phyloP scores from a whole-genome alignment of 805 yeast species.

The Blastobotrys parvus region DNA sequence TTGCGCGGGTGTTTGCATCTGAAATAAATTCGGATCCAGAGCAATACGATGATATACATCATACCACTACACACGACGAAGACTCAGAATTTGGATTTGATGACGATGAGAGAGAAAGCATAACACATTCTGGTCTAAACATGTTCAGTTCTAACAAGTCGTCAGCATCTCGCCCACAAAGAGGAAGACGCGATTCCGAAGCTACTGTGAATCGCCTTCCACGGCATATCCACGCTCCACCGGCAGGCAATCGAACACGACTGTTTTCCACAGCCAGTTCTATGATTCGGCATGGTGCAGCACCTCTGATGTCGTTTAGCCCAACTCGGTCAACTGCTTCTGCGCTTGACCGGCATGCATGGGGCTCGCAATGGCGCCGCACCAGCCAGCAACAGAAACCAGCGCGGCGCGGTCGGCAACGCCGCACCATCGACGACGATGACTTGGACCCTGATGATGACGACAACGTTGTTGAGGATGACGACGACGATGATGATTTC shows the following conservation, averaged over 20 bases:
- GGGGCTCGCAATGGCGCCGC: background rate
- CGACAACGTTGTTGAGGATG: slow-evolving; percentile 1
- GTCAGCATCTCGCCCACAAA: too few species aligned
- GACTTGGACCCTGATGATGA: slow-evolving; percentile 4
- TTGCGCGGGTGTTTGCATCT: background rate
- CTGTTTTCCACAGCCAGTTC: slow-evolving; percentile 7
- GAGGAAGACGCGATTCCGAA: background rate
- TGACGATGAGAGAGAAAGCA: slow-evolving; percentile 1
- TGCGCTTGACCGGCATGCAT: slow-evolving; percentile 4
- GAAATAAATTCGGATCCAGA: slow-evolving; percentile 6
- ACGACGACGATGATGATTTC: background rate
- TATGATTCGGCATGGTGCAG: slow-evolving; percentile 4
- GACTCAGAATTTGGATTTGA: slow-evolving; percentile 4
- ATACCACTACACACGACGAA: background rate
- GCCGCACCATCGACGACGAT: slow-evolving; percentile 1
- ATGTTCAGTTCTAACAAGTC: too few species aligned
- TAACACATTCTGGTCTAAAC: background rate
- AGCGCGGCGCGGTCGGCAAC: background rate
- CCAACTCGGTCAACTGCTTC: slow-evolving; percentile 13
- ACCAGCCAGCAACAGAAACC: background rate
- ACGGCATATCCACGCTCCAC: background rate
- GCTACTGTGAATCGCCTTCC: background rate
- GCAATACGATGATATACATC: background rate
- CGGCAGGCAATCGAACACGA: slow-evolving; percentile 1
- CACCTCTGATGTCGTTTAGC: slow-evolving; percentile 4